Conservation (phyloP, 2,329 filamentous ascomycete species). For the Colletotrichum sp. region DNA sequence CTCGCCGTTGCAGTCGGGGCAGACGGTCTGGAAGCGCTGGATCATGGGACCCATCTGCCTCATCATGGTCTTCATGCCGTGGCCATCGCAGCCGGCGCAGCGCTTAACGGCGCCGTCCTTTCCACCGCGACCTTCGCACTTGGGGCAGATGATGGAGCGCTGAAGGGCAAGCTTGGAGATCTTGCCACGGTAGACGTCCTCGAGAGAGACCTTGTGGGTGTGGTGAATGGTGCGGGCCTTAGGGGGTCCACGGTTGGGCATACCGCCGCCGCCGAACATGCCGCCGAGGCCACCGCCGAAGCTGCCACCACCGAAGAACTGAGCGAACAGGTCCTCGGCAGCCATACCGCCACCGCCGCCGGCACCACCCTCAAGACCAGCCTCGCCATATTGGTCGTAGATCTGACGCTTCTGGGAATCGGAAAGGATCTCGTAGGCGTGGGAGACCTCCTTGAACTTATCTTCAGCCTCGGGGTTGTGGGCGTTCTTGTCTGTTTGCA, state of each 20-base stretch:
- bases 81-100: constrained; percentile 88
- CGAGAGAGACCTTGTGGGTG: constrained; percentile 96
- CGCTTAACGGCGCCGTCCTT: constrained; percentile 98
- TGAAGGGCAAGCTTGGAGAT: constrained; percentile 96
- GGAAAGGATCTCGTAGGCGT: constrained; percentile 93
- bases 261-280: constrained; percentile 78
- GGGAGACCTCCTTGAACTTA: constrained; percentile 97
- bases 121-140: constrained; percentile 91
- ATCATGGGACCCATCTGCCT: constrained; percentile 99
- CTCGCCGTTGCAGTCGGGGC: constrained; percentile 96
- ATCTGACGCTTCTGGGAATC: constrained; percentile 89
- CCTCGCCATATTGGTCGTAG: constrained; percentile 98
- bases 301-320: constrained; percentile 87
- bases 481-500: constrained; percentile 85
- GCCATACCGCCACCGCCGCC: constrained; percentile 83
- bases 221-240: constrained; percentile 97
- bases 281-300: constrained; percentile 76
- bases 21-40: constrained; percentile 98
- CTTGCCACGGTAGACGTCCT: constrained; percentile 98
- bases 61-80: constrained; percentile 99
- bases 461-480: constrained; percentile 92
- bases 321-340: constrained; percentile 93
- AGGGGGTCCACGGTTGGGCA: constrained; percentile 78
- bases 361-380: constrained; percentile 88
- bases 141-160: constrained; percentile 95